phyloP scores from a whole-genome alignment of 306 rosid genomes.

The Vicia sativa region DNA sequence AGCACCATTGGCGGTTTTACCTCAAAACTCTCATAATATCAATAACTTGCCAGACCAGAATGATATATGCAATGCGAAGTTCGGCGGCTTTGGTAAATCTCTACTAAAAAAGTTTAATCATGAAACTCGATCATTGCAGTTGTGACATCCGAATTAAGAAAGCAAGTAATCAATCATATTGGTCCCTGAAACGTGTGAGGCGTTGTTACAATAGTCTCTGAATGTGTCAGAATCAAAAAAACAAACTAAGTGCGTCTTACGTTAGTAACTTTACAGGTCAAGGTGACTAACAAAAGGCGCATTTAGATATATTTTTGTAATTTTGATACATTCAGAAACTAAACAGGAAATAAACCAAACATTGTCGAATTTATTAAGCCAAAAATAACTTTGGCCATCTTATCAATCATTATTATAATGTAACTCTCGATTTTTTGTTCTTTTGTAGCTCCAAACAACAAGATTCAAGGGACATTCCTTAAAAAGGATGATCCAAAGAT shows the following conservation, averaged over 20 bases:
- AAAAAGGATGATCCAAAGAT: slow-evolving; percentile 90
- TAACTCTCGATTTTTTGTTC: slow-evolving; percentile 39
- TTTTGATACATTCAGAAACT: not conserved
- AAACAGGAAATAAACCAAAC: slow-evolving; percentile 1
- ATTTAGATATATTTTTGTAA: not conserved
- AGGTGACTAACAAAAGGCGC: not conserved
- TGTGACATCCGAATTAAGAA: slow-evolving; percentile 35
- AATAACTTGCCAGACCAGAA: slow-evolving; percentile 56
- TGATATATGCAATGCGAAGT: slow-evolving; percentile 51
- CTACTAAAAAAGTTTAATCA: slow-evolving; percentile 21
- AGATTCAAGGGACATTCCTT: slow-evolving; percentile 71
- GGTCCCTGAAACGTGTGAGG: not conserved
- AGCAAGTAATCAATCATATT: slow-evolving; percentile 15
- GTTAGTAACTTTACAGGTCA: not conserved
- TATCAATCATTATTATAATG: slow-evolving; percentile 21
- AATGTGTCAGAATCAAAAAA: not conserved
- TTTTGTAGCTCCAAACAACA: slow-evolving; percentile 59
- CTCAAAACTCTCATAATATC: slow-evolving; percentile 62
- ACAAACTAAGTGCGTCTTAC: not conserved
- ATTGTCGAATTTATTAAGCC: slow-evolving; percentile 8
- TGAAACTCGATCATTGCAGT: slow-evolving; percentile 29
- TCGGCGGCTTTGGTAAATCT: slow-evolving; percentile 55
- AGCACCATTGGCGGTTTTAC: slow-evolving; percentile 80
- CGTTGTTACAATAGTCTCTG: not conserved
- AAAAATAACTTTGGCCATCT: slow-evolving; percentile 33